Conservation (phyloP, 2,329 filamentous ascomycete species). For the Pseudogymnoascus sp. region DNA sequence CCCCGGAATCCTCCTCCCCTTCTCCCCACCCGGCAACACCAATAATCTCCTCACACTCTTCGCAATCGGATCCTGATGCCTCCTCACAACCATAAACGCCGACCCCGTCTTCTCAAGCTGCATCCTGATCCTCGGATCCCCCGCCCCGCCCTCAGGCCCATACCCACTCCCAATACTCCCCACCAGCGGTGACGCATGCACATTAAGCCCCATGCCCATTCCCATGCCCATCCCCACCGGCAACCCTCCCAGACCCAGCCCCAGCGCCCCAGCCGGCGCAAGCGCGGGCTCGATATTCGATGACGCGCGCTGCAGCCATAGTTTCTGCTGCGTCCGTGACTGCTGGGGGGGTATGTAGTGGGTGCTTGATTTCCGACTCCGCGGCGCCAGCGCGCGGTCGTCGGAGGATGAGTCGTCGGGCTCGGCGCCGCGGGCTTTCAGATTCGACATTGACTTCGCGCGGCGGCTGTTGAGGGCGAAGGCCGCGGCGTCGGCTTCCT, state of each 20-base stretch:
- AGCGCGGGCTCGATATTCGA: constrained; percentile 60
- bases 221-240: constrained; percentile 18
- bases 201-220: constrained; percentile 20
- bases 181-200: constrained; percentile 14
- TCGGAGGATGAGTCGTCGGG: constrained; percentile 34
- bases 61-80: constrained; percentile 64
- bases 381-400: constrained; percentile 39
- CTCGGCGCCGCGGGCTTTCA: constrained; percentile 22
- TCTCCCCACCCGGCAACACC: constrained; percentile 45
- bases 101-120: constrained; percentile 63
- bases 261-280: constrained; percentile 23
- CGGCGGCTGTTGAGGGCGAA: constrained; percentile 16
- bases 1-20: constrained; percentile 40
- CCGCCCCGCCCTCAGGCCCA: constrained; percentile 32
- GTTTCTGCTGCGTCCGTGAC: constrained; percentile 67
- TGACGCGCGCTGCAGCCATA: constrained; percentile 66
- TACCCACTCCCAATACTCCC: constrained; percentile 1
- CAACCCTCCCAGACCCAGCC: constrained; percentile 29
- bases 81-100: constrained; percentile 67
- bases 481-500: not conserved
- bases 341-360: constrained; percentile 34
- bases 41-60: constrained; percentile 51
- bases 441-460: constrained; percentile 26
- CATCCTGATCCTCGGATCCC: constrained; percentile 58
- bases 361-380: constrained; percentile 24